Evolutionary conservation across 345 rosid species (phyloP).

Genomic region (Salix suchowensis): DNA sequence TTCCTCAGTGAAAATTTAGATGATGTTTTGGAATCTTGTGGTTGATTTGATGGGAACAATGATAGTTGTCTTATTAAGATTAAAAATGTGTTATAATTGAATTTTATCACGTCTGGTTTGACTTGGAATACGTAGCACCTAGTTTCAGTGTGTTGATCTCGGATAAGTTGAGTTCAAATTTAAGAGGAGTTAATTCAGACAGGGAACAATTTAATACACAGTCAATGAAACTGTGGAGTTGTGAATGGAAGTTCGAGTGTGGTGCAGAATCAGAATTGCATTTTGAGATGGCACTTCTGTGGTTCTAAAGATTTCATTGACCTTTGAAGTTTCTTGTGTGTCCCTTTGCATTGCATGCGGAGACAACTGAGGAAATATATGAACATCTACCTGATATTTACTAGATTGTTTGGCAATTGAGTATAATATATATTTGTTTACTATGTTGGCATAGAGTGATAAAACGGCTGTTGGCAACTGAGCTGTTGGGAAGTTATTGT

Average conservation of each 20-base stretch:
- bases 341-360: background rate
- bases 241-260: slow-evolving; percentile 38
- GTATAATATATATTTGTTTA: background rate
- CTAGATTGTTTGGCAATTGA: background rate
- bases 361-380: background rate
- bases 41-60: background rate
- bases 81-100: background rate
- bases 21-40: background rate
- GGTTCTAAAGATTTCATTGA: background rate
- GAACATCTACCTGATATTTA: background rate
- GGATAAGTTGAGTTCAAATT: background rate
- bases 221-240: slow-evolving; percentile 15
- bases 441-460: background rate
- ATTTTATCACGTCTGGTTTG: background rate
- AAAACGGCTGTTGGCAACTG: background rate
- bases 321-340: background rate
- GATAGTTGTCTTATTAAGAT: background rate
- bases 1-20: background rate
- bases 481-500: background rate
- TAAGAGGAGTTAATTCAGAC: background rate
- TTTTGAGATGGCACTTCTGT: background rate
- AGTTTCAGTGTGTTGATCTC: background rate
- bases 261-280: slow-evolving; percentile 22
- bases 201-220: background rate
- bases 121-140: background rate